Base-by-base conservation (phyloP, 768 basidiomycete species). In the Tylopilus felleus region DNA sequence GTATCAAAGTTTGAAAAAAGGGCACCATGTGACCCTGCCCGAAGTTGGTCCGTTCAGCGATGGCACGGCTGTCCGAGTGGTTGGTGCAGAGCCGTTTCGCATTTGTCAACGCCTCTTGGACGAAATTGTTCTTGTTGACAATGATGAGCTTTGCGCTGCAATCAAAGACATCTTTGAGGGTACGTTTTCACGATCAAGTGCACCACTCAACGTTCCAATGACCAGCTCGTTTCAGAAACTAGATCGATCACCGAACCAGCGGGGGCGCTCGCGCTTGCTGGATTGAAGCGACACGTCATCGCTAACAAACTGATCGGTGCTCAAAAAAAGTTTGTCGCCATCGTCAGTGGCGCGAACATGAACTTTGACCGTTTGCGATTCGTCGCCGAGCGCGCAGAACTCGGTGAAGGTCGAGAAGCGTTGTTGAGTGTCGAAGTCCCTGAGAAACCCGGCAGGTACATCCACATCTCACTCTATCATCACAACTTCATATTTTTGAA, bases 161-260 rank as follows among this genome's bases (percentile, higher is more conserved):
- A 98, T 98, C 74, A 98, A 98, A 73, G 97, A 99, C 64, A 88
- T 98, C 28, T 99, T 98, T 65, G 94, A 98, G 76, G 96, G 96
- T 92, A 57, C 54, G 75, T 57, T 8, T 38, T 46, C 22, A 25
- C 22, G 29, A 10, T 19, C 7, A 17, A 1, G 22, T 25, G 36
- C 19, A 19, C 4, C 1, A 16, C 44, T 14, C 33, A 14, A 33
- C 16, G 14, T 33, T 33, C 22, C 23, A 6, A 36, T 35, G 21
- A 17, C 31, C 40, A 42, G 19, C 33, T 56, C 21, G 29, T 56
- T 53, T 13, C 51, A 54, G 97, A 98, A 68, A 98, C 96, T 0
- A 85, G 97, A 33, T 95, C 94, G 10, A 83, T 99, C 40, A 95
- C 96, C 1, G 97, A 99, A 69, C 97, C 97, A 0, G 90, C 97